A percentile compares a stretch with the other conserved stretches of the same genome.
Conservation (phyloP, 176 grass and related monocot genomes). For the Olyra latifolia region DNA sequence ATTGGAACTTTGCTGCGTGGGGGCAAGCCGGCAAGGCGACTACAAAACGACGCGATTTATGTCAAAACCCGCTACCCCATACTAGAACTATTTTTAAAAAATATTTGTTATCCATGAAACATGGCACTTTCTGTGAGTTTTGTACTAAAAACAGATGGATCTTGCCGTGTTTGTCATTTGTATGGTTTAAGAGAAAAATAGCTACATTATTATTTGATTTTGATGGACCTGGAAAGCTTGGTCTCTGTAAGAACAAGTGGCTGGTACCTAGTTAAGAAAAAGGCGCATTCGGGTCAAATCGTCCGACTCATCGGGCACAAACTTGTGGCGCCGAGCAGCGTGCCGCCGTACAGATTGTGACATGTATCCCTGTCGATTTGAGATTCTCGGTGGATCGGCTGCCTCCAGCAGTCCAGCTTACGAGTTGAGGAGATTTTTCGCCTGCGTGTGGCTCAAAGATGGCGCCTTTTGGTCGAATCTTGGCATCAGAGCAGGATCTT, state of each 20-base stretch:
- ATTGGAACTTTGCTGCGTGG: constrained; percentile 5
- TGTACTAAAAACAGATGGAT: background rate
- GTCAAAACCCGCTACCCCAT: background rate
- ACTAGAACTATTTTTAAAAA: background rate
- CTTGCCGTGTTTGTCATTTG: background rate
- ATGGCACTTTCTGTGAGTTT: background rate
- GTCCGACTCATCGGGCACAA: constrained; percentile 27
- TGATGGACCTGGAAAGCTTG: background rate
- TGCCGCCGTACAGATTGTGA: constrained; percentile 21
- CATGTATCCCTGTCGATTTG: constrained; percentile 1
- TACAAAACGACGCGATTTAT: background rate
- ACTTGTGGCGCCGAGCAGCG: background rate
- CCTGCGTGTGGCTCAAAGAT: constrained; percentile 9
- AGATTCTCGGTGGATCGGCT: constrained; percentile 15
- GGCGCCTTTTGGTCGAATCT: background rate
- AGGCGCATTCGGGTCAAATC: constrained; percentile 28
- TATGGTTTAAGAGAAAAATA: background rate
- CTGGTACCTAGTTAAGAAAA: background rate
- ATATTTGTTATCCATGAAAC: background rate
- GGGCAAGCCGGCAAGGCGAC: background rate
- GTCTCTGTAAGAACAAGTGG: background rate
- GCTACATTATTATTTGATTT: background rate
- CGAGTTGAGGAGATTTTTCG: background rate
- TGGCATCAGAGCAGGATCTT: background rate
- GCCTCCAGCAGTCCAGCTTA: constrained; percentile 29